Evolutionary conservation across 2,329 filamentous ascomycete genomes (phyloP).

Genomic region (Penicillium expansum): DNA sequence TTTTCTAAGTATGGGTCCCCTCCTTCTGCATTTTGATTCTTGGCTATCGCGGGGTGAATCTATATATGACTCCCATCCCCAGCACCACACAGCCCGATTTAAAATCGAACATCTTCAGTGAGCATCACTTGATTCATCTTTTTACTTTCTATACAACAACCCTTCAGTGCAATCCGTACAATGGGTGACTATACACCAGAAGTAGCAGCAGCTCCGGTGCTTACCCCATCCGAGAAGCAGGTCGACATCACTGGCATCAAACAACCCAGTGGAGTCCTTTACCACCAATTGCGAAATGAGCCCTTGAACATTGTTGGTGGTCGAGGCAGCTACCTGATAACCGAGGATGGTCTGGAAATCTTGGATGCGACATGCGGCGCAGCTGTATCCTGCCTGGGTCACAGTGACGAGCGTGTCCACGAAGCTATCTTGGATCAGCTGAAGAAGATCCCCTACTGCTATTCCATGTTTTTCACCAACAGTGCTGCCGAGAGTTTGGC

Average conservation of each 20-base stretch:
- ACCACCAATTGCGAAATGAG: slow-evolving; percentile 46
- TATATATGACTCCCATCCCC: neutral
- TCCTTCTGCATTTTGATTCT: neutral
- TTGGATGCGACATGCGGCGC: slow-evolving; percentile 71
- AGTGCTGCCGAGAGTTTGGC: slow-evolving; percentile 52
- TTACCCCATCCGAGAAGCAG: neutral
- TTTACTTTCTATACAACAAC: neutral
- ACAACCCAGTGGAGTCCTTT: slow-evolving; percentile 42
- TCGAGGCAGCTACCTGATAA: slow-evolving; percentile 47
- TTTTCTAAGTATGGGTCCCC: neutral
- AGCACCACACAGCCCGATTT: neutral
- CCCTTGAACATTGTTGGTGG: slow-evolving; percentile 47
- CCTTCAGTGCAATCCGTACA: neutral
- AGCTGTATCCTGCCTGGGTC: slow-evolving; percentile 68
- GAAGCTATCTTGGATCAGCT: slow-evolving; percentile 60
- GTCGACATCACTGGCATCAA: neutral
- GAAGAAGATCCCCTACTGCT: slow-evolving; percentile 55
- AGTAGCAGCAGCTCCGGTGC: neutral
- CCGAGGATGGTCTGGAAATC: slow-evolving; percentile 54
- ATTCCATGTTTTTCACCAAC: slow-evolving; percentile 57
- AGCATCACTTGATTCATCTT: neutral
- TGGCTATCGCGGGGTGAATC: neutral
- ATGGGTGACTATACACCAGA: slow-evolving; percentile 25
- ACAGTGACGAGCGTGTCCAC: slow-evolving; percentile 60
- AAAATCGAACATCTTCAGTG: neutral